A percentile compares a stretch with the other conserved stretches of the same genome.
Evolutionary conservation across 257 asterid genomes (phyloP).

Genomic region (Verbena officinalis): DNA sequence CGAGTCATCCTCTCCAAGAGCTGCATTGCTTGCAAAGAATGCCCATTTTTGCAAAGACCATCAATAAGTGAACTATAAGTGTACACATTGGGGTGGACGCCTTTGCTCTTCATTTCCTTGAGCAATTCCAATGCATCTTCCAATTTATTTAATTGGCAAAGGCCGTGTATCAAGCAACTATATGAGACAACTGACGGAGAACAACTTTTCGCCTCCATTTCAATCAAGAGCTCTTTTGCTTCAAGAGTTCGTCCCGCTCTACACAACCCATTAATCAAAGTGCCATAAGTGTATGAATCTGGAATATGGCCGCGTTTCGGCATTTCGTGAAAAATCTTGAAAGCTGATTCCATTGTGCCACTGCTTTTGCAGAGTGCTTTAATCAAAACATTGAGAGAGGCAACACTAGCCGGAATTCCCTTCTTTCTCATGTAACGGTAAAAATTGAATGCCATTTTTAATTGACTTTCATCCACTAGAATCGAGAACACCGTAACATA

Average conservation of each 20-base stretch:
- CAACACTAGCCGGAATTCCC: conserved; percentile 68
- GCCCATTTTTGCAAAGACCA: conserved; percentile 90
- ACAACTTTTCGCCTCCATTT: conserved; percentile 81
- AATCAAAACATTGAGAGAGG: conserved; percentile 72
- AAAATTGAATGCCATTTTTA: conserved; percentile 78
- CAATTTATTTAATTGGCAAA: conserved; percentile 63
- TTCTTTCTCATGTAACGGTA: conserved; percentile 71
- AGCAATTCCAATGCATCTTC: conserved; percentile 66
- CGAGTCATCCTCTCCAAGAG: conserved; percentile 64
- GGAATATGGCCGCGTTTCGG: conserved; percentile 70
- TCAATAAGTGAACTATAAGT: conserved; percentile 85
- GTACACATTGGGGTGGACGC: conserved; percentile 81
- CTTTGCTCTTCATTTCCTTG: conserved; percentile 72
- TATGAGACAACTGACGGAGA: conserved; percentile 78
- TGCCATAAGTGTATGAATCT: conserved; percentile 88
- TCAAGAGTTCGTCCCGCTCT: conserved; percentile 63
- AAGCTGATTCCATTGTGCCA: conserved; percentile 74
- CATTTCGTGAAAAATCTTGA: conserved; percentile 74
- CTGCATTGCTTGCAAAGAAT: conserved; percentile 63
- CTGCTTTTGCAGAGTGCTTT: conserved; percentile 83
- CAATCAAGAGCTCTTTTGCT: conserved; percentile 78
- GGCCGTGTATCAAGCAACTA: conserved; percentile 65
- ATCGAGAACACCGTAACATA: conserved; percentile 73
- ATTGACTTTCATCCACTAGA: conserved; percentile 80
- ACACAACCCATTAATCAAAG: conserved; percentile 86